Percentiles rank a stretch among this genome's conserved stretches.
phyloP scores from a whole-genome alignment of 2,329 filamentous ascomycete genomes.

The Emmonsia crescens region DNA sequence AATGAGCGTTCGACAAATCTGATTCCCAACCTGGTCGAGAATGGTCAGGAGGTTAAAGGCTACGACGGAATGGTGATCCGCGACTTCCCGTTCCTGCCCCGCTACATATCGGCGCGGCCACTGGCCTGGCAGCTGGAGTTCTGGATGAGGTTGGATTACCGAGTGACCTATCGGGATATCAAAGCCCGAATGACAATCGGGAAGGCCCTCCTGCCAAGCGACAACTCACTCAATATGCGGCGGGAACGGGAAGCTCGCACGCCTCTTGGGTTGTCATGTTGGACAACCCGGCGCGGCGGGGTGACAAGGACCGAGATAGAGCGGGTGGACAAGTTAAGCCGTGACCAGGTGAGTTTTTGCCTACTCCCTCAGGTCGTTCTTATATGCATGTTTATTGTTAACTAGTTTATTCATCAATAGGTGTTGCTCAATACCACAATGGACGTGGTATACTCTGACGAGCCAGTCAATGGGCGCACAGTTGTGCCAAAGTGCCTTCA shows the following conservation, averaged over 20 bases:
- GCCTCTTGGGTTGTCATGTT: constrained; percentile 20
- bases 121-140: constrained; percentile 22
- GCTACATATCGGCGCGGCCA: constrained; percentile 19
- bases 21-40: constrained; percentile 11
- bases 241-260: constrained; percentile 18
- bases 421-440: constrained; percentile 18
- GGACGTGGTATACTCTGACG: constrained; percentile 12
- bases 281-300: constrained; percentile 14
- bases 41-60: constrained; percentile 10
- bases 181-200: constrained; percentile 20
- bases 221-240: constrained; percentile 21
- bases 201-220: constrained; percentile 10
- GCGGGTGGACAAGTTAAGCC: constrained; percentile 17
- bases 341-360: constrained; percentile 13
- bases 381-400: not conserved
- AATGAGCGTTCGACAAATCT: not conserved
- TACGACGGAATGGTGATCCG: constrained; percentile 13
- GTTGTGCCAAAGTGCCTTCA: constrained; percentile 10
- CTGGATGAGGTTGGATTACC: constrained; percentile 21
- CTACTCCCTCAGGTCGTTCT: not conserved
- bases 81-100: constrained; percentile 19
- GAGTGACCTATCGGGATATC: constrained; percentile 21
- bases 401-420: not conserved
- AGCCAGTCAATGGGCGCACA: not conserved
- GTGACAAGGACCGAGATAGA: constrained; percentile 18